These are phyloP conservation scores for Eimeria acervulina DNA, from an alignment of 169 alveolate species.

Conservation along the genomic window DNA sequence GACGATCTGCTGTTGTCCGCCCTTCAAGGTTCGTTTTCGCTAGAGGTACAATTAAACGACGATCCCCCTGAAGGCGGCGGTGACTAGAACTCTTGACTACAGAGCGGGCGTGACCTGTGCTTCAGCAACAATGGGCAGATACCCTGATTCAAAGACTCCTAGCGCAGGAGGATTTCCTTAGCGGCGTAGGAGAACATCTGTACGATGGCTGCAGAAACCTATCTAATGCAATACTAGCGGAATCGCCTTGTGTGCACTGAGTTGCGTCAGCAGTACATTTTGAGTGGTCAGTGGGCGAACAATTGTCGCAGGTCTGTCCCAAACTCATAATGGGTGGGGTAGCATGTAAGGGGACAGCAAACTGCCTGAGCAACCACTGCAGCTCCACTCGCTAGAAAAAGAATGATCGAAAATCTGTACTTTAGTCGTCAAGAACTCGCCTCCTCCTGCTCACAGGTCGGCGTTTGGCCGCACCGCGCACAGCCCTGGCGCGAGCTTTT, in stretches of 20 bases:
- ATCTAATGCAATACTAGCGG: neutral
- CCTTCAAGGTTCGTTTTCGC: constrained; percentile 51
- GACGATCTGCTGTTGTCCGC: constrained; percentile 76
- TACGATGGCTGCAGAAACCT: neutral
- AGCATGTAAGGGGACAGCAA: neutral
- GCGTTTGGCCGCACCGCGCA: constrained; percentile 68
- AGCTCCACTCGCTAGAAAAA: neutral
- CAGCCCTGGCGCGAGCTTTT: constrained; percentile 47
- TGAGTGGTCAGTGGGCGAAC: neutral
- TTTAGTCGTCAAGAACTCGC: constrained; percentile 42
- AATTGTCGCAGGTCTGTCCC: neutral
- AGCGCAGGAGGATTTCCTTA: neutral
- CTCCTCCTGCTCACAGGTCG: constrained; percentile 59
- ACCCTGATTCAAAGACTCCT: neutral
- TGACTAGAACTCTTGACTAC: neutral
- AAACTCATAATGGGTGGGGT: neutral
- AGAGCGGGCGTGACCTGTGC: neutral
- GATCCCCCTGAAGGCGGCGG: neutral
- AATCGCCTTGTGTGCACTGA: neutral
- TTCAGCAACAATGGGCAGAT: neutral
- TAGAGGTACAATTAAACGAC: constrained; percentile 40
- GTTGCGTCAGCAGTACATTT: neutral
- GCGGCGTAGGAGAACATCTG: neutral
- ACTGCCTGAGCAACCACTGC: neutral
- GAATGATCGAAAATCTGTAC: neutral